A percentile compares a stretch with the other conserved stretches of the same genome.
These are phyloP conservation scores for Ophiosphaerella korrae DNA, from an alignment of 2,329 filamentous ascomycete genomes.

Conservation along the genomic window DNA sequence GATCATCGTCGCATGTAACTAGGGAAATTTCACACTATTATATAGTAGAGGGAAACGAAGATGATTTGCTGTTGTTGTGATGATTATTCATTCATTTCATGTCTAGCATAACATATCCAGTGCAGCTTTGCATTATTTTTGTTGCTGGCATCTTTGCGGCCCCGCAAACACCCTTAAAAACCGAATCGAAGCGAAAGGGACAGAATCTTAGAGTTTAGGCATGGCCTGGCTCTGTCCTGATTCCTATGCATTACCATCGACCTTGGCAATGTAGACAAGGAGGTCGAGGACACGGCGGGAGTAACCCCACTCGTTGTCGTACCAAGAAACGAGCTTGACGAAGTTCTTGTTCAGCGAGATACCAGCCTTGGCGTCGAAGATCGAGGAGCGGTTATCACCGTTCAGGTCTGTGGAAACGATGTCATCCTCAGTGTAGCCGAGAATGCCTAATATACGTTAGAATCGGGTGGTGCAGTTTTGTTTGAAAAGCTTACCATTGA, in stretches of 20 bases:
- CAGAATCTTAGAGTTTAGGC: conserved; percentile 38
- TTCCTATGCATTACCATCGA: conserved; percentile 51
- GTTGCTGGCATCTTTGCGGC: conserved; percentile 9
- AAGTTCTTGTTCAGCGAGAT: conserved; percentile 99
- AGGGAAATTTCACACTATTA: too few species aligned
- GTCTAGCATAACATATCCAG: conserved; percentile 30
- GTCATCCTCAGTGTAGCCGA: conserved; percentile 96
- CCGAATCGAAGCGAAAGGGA: conserved; percentile 6
- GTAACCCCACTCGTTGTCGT: conserved; percentile 99
- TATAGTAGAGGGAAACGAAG: neutral
- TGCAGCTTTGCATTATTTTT: conserved; percentile 23
- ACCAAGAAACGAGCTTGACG: conserved; percentile 98
- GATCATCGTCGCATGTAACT: neutral
- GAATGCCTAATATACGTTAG: conserved; percentile 66
- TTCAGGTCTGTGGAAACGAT: conserved; percentile 93
- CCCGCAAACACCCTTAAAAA: conserved; percentile 7
- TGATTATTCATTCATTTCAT: conserved; percentile 36
- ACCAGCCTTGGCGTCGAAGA: conserved; percentile 99
- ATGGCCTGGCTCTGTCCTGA: conserved; percentile 44
- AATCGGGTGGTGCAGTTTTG: neutral
- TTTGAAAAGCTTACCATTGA: conserved; percentile 73
- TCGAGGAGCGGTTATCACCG: conserved; percentile 91
- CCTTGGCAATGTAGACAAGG: conserved; percentile 52
- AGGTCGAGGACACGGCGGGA: conserved; percentile 73
- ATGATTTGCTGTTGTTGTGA: conserved; percentile 17